These are phyloP conservation scores for Sporothrix dimorphospora DNA, from an alignment of 2,329 filamentous ascomycete genomes.

Conservation along the genomic window DNA sequence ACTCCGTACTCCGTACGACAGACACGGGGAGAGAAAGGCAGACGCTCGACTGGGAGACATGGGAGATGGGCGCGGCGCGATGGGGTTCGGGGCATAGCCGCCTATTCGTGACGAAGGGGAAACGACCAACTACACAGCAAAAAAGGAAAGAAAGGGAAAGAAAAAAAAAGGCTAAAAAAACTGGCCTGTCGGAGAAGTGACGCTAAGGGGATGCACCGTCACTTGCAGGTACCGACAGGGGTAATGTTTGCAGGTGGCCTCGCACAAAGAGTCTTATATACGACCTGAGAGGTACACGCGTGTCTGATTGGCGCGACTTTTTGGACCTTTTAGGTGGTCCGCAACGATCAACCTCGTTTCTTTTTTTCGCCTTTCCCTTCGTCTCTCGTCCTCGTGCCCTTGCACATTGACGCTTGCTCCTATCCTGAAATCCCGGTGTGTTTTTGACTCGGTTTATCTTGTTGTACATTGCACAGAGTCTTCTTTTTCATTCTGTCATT, in stretches of 20 bases:
- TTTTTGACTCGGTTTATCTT: background rate
- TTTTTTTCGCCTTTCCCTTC: background rate
- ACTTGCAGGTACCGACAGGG: conserved; percentile 19
- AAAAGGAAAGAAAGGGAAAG: conserved; percentile 11
- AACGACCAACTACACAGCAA: background rate
- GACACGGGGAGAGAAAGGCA: background rate
- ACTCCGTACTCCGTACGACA: background rate
- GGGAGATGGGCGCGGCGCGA: conserved; percentile 12
- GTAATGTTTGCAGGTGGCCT: background rate
- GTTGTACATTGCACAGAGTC: too few relatives aligned
- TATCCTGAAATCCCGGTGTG: background rate
- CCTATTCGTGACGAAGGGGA: conserved; percentile 15
- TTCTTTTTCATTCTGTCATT: background rate
- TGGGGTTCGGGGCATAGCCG: background rate
- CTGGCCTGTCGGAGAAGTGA: background rate
- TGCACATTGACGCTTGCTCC: background rate
- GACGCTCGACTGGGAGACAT: background rate
- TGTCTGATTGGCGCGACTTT: conserved; percentile 24
- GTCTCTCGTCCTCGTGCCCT: background rate
- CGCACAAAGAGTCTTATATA: conserved; percentile 20
- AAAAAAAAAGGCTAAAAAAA: conserved; percentile 17
- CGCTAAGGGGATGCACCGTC: background rate
- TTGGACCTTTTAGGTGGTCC: conserved; percentile 26
- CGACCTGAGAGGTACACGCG: conserved; percentile 9
- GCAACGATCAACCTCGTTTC: conserved; percentile 29